Evolutionary conservation across 495 filamentous ascomycete genomes (phyloP).

Genomic region (Penicillium ochrochloron): DNA sequence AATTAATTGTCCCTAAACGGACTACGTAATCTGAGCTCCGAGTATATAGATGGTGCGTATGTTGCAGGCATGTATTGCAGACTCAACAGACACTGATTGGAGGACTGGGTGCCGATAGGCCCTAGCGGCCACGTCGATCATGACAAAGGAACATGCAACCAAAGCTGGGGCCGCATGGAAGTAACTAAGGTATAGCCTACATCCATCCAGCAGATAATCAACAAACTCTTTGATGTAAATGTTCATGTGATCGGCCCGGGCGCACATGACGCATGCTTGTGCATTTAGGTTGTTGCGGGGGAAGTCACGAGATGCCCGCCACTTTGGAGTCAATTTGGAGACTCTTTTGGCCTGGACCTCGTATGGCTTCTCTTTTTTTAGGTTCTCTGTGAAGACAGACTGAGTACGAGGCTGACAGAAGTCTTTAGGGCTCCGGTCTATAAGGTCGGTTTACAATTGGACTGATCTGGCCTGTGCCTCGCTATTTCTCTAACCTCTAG

Average conservation of each 20-base stretch:
- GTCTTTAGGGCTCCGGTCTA: background rate
- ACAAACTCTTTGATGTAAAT: background rate
- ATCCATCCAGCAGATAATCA: background rate
- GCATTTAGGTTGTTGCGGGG: background rate
- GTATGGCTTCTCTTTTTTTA: background rate
- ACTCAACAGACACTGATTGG: background rate
- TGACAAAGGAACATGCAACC: background rate
- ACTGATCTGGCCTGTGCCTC: background rate
- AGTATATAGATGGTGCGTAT: background rate
- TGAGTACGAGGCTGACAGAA: background rate
- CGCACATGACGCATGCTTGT: background rate
- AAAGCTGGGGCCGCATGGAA: background rate
- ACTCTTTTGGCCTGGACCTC: background rate
- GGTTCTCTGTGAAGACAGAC: background rate
- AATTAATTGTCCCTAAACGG: background rate
- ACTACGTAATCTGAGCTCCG: background rate
- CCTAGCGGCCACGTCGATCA: background rate
- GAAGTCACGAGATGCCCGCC: slow-evolving; percentile 1
- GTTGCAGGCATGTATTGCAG: background rate
- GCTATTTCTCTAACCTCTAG: background rate
- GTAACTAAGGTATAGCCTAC: background rate
- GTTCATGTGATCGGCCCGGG: slow-evolving; percentile 6
- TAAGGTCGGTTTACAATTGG: background rate
- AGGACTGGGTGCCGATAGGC: background rate
- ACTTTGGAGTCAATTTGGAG: slow-evolving; percentile 5